These are phyloP conservation scores for Trametes polyzona DNA, from an alignment of 1,284 basidiomycete genomes.

Conservation along the genomic window DNA sequence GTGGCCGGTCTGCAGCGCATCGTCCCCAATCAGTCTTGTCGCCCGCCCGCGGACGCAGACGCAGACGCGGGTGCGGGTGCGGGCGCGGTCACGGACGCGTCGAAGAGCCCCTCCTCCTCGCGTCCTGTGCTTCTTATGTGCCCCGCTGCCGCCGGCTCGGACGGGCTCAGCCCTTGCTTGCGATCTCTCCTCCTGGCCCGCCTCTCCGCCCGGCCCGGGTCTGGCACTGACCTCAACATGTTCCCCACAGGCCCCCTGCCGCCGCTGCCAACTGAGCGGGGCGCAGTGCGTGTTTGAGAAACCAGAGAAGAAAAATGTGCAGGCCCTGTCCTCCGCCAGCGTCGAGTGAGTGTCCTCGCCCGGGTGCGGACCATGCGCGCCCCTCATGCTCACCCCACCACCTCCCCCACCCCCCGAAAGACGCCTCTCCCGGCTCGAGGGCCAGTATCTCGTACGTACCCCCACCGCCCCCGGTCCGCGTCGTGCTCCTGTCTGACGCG, in stretches of 20 bases:
- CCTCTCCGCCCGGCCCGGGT: conserved; percentile 65
- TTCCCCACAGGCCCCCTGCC: conserved; percentile 82
- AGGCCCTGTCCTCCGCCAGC: conserved; percentile 62
- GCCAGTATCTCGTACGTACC: conserved; percentile 72
- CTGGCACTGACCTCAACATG: conserved; percentile 11
- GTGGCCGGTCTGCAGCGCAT: neutral
- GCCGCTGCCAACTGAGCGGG: conserved; percentile 85
- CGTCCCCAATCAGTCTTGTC: conserved; percentile 28
- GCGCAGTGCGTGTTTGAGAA: conserved; percentile 91
- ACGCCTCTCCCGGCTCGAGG: conserved; percentile 79
- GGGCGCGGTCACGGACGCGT: no score
- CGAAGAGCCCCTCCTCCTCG: conserved; percentile 7
- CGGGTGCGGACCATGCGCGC: conserved; percentile 20
- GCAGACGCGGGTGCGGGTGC: no score
- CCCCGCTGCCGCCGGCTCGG: conserved; percentile 40
- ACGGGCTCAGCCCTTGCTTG: neutral
- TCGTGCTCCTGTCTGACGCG: neutral
- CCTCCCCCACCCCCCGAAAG: conserved; percentile 44
- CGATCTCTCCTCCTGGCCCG: conserved; percentile 49
- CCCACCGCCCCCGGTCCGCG: neutral
- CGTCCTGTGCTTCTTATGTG: conserved; percentile 25
- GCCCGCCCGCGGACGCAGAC: no score
- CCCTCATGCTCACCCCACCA: conserved; percentile 24
- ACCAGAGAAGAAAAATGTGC: conserved; percentile 80
- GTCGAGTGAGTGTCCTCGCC: conserved; percentile 62